Percentiles rank a stretch among this genome's conserved stretches.
Conservation (phyloP, 225 moss, liverwort and hornwort species). For the Takakia lepidozioides region DNA sequence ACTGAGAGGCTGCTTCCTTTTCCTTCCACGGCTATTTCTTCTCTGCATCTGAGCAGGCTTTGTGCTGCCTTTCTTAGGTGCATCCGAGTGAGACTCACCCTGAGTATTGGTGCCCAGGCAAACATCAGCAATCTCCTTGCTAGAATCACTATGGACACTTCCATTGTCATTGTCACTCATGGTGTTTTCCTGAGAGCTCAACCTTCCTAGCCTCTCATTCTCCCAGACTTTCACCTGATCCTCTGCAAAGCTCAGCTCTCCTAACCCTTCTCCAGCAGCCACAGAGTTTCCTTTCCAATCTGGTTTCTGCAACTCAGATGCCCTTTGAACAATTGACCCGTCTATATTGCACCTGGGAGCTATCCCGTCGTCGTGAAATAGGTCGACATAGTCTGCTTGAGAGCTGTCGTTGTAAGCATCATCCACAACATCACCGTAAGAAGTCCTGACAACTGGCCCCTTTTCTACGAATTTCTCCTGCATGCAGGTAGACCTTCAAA, state of each 20-base stretch:
- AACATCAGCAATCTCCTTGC: neutral
- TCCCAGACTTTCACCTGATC: constrained; percentile 5
- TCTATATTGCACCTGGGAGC: neutral
- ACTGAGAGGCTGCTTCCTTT: constrained; percentile 10
- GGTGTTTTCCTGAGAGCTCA: neutral
- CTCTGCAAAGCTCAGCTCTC: too few species aligned
- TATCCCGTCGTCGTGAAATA: neutral
- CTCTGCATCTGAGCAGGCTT: constrained; percentile 22
- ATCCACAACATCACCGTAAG: constrained; percentile 19
- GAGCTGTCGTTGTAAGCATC: too few species aligned
- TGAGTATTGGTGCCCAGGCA: constrained; percentile 3
- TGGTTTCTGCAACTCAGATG: constrained; percentile 2
- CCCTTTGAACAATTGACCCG: neutral
- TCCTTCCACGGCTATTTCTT: constrained; percentile 19
- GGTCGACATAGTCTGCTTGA: constrained; percentile 1
- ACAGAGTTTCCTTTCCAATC: too few species aligned
- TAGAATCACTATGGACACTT: neutral
- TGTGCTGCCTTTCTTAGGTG: constrained; percentile 7
- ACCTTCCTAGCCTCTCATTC: constrained; percentile 4
- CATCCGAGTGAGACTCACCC: constrained; percentile 6
- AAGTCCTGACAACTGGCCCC: constrained; percentile 16
- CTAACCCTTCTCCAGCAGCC: too few species aligned
- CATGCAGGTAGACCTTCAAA: neutral
- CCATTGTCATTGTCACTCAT: neutral
- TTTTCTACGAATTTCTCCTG: constrained; percentile 21